These are phyloP conservation scores for Apocynum venetum DNA, from an alignment of 257 asterid species.

Conservation along the genomic window DNA sequence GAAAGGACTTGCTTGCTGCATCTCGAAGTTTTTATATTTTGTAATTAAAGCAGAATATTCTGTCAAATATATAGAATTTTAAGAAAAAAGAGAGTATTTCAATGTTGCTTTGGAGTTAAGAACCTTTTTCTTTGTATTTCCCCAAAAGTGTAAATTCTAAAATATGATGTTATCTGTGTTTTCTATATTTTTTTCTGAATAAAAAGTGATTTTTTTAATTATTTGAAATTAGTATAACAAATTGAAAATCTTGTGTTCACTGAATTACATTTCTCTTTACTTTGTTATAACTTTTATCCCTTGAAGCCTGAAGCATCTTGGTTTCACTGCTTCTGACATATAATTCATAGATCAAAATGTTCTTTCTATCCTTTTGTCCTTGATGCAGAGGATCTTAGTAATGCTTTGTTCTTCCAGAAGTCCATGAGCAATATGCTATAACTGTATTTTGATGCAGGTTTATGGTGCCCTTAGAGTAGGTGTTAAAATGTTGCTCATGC, in stretches of 20 bases:
- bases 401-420: neutral
- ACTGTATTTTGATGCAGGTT: conserved; percentile 36
- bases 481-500: conserved; percentile 94
- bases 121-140: neutral
- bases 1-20: neutral
- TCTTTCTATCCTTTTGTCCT: neutral
- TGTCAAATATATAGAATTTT: neutral
- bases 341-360: neutral
- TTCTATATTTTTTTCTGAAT: neutral
- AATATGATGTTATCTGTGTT: neutral
- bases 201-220: no score
- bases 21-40: neutral
- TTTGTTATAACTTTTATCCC: neutral
- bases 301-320: neutral
- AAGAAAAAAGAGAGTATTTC: neutral
- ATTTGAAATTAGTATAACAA: neutral
- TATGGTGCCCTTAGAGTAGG: conserved; percentile 90
- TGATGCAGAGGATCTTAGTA: neutral
- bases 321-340: neutral
- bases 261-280: neutral
- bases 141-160: neutral
- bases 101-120: neutral
- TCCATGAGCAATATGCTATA: neutral
- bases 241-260: neutral
- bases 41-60: neutral